A percentile compares a stretch with the other conserved stretches of the same genome.
Conservation (phyloP, 441 rosid species). For the Gossypium lobatum region DNA sequence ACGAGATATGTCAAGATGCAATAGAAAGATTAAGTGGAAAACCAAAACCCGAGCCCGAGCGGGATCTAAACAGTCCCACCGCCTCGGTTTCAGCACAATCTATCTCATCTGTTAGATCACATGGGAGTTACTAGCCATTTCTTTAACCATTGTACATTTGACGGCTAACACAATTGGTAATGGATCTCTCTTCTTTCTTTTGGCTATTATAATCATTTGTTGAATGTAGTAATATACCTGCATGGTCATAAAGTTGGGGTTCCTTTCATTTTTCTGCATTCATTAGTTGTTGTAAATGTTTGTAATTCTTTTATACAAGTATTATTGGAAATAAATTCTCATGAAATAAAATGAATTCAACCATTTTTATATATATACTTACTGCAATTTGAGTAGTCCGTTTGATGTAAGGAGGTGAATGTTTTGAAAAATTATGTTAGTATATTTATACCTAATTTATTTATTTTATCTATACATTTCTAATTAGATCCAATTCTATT, state of each 20-base stretch:
- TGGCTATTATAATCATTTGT: neutral
- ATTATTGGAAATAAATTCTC: neutral
- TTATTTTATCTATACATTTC: neutral
- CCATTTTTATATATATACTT: neutral
- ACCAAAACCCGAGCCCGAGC: constrained; percentile 45
- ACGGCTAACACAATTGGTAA: constrained; percentile 14
- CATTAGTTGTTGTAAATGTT: constrained; percentile 33
- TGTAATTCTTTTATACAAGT: neutral
- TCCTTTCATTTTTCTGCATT: neutral
- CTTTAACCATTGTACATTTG: constrained; percentile 31
- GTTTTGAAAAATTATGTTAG: neutral
- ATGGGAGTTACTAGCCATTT: constrained; percentile 54
- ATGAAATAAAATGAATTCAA: neutral
- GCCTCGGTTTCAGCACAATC: constrained; percentile 99
- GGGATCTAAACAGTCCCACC: constrained; percentile 78
- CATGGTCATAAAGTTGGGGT: constrained; percentile 14
- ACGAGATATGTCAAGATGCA: constrained; percentile 70
- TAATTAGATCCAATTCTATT: no score
- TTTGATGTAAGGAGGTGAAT: neutral
- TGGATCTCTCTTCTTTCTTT: constrained; percentile 11
- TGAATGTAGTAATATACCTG: constrained; percentile 14
- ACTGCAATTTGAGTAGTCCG: neutral
- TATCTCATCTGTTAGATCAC: constrained; percentile 89
- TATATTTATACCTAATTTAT: neutral
- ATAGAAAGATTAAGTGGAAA: constrained; percentile 83